Evolutionary conservation across 2,329 filamentous ascomycete species (phyloP), one percentile per base, ranked within the genome.

Genomic region (Claviceps citrina): DNA sequence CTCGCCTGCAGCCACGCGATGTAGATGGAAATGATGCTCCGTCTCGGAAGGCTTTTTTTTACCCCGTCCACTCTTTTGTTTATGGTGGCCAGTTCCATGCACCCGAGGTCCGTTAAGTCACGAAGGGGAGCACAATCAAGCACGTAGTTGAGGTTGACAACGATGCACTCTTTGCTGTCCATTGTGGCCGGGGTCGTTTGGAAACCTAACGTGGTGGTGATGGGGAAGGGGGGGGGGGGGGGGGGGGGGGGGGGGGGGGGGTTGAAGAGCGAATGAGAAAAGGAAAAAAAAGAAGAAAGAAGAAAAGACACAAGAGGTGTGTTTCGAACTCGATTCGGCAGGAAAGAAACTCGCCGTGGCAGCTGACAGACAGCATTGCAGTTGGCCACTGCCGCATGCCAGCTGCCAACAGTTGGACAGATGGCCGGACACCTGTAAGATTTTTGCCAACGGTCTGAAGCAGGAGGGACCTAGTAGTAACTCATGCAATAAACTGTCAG

Each of bases 1-100:
- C 48, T 47, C n/a, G 50, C 45, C n/a, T 46, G 39, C 7, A 59
- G 45, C 57, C 57, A 59, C 3, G 43, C 38, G 7, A 46, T 43
- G 30, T 51, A 55, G 24, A 57, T 48, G 5, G 47, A 50, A 1
- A 45, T 47, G n/a, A 49, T 46, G 32, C 39, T 49, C 7, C 16
- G n/a, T 5, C 27, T 2, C 1, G 43, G 26, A 10, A 56, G 47
- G 2, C 30, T 34, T 3, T 28, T n/a, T 6, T 27, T 30, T 8
- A 40, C 47, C 2, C 35, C 33, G 0, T 7, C 20, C 7, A 57
- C 35, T 3, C 44, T 51, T 24, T 42, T 46, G 20, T 53, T 47
- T 4, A 59, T 37, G 1, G 45, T 53, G 4, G 36, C 38, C 19
- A 54, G 52, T 12, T 44, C 43, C 49, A 59, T 48, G 2, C 37